Evolutionary conservation across 2,329 filamentous ascomycete genomes (phyloP).

Genomic region (Sclerotinia subarctica): DNA sequence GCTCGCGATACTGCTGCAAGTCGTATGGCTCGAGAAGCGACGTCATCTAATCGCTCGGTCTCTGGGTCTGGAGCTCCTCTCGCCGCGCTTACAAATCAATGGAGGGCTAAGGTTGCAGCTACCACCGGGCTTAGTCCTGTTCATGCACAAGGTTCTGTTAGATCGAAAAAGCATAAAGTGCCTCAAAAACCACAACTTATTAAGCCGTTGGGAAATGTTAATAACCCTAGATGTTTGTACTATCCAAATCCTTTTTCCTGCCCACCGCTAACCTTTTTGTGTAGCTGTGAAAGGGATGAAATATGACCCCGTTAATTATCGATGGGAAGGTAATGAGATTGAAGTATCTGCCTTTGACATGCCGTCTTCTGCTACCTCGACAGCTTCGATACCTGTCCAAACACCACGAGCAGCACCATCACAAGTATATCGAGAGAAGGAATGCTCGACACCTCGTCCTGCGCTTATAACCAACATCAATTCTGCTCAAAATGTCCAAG

Average conservation of each 20-base stretch:
- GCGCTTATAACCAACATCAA: slow-evolving; percentile 91
- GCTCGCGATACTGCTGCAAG: slow-evolving; percentile 64
- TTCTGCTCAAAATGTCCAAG: slow-evolving; percentile 79
- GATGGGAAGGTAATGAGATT: slow-evolving; percentile 97
- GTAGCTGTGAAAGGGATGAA: slow-evolving; percentile 90
- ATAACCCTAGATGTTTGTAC: slow-evolving; percentile 74
- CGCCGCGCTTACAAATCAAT: slow-evolving; percentile 45
- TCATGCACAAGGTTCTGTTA: slow-evolving; percentile 45
- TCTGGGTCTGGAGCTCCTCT: slow-evolving; percentile 48
- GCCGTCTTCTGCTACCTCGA: slow-evolving; percentile 53
- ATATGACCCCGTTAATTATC: slow-evolving; percentile 82
- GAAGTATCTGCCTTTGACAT: slow-evolving; percentile 74
- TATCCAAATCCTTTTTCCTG: background rate
- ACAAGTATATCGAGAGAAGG: slow-evolving; percentile 51
- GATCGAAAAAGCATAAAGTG: slow-evolving; percentile 54
- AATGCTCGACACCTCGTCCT: slow-evolving; percentile 58
- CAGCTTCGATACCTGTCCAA: slow-evolving; percentile 45
- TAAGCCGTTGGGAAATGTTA: slow-evolving; percentile 72
- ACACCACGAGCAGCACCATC: slow-evolving; percentile 50
- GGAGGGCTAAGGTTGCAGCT: slow-evolving; percentile 39
- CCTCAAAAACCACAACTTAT: slow-evolving; percentile 83
- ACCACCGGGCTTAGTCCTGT: slow-evolving; percentile 46
- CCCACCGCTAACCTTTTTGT: background rate
- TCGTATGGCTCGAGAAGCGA: slow-evolving; percentile 61
- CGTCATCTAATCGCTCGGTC: slow-evolving; percentile 57